These are phyloP conservation scores for Epichloe hybrida DNA, from an alignment of 2,329 filamentous ascomycete species.

Conservation along the genomic window DNA sequence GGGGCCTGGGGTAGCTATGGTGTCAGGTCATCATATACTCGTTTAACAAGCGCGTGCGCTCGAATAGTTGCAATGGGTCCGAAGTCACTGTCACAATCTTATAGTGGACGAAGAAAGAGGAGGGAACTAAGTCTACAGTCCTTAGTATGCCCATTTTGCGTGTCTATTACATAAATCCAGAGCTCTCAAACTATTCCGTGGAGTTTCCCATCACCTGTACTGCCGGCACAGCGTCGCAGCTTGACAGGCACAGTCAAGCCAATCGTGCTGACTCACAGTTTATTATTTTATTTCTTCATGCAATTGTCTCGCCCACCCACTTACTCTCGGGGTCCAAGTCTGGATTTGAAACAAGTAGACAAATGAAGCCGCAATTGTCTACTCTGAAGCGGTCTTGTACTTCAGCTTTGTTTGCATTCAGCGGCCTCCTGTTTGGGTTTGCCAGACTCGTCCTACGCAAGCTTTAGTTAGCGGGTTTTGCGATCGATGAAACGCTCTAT, in stretches of 20 bases:
- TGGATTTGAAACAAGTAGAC: conserved; percentile 1
- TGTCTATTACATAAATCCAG: conserved; percentile 8
- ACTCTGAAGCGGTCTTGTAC: not conserved
- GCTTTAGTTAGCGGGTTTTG: conserved; percentile 4
- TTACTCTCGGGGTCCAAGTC: not conserved
- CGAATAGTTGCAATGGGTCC: too few species aligned
- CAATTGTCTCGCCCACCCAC: not conserved
- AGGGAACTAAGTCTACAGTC: conserved; percentile 1
- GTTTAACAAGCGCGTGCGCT: too few species aligned
- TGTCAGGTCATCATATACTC: too few species aligned
- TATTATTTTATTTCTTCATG: conserved; percentile 1
- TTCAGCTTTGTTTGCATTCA: conserved; percentile 88
- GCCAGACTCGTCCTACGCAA: conserved; percentile 59
- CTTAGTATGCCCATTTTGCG: conserved; percentile 5
- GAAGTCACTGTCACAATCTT: not conserved
- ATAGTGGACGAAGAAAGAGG: not conserved
- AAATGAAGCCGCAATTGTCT: not conserved
- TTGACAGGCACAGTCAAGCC: not conserved
- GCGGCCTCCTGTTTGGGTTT: conserved; percentile 91
- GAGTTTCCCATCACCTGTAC: not conserved
- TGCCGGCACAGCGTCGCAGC: not conserved
- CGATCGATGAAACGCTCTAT: conserved; percentile 4
- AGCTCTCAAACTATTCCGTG: conserved; percentile 2
- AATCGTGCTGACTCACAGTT: not conserved
- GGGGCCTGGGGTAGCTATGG: too few species aligned